Evolutionary conservation across 2,329 filamentous ascomycete genomes (phyloP).

Genomic region (Sporothrix curviconia): DNA sequence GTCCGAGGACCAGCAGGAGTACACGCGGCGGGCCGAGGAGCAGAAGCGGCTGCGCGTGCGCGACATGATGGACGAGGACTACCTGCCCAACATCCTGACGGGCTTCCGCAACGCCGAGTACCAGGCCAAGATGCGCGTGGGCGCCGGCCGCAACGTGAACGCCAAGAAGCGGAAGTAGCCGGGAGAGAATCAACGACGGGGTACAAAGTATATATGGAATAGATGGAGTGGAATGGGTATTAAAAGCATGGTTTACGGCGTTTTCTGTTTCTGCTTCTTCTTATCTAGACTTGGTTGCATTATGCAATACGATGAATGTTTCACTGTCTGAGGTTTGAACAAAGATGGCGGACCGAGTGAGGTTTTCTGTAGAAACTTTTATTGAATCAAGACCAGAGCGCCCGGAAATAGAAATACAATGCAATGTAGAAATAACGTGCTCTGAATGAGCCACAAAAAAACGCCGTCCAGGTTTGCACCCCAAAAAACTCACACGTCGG

Average conservation of each 20-base stretch:
- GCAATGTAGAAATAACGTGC: neutral
- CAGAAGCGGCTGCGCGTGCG: conserved; percentile 62
- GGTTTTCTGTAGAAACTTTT: neutral
- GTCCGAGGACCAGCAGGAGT: conserved; percentile 94
- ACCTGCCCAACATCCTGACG: conserved; percentile 75
- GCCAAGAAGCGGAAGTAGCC: conserved; percentile 55
- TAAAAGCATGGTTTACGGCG: neutral
- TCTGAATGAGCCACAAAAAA: neutral
- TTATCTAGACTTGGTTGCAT: neutral
- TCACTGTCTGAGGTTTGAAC: too few relatives aligned
- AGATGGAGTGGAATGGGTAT: too few relatives aligned
- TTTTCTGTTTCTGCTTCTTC: neutral
- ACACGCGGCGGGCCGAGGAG: conserved; percentile 54
- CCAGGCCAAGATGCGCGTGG: conserved; percentile 64
- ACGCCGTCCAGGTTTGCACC: neutral
- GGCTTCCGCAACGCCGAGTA: conserved; percentile 62
- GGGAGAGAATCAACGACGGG: neutral
- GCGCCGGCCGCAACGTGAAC: conserved; percentile 82
- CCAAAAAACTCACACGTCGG: neutral
- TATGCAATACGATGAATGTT: neutral
- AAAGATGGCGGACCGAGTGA: too few relatives aligned
- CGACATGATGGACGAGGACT: conserved; percentile 93
- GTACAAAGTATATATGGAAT: neutral
- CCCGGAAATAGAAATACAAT: neutral
- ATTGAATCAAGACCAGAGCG: neutral